Percentiles rank a stretch among this genome's conserved stretches.
These are phyloP conservation scores for Dactylonectria estremocensis DNA, from an alignment of 2,329 filamentous ascomycete genomes.

Conservation along the genomic window DNA sequence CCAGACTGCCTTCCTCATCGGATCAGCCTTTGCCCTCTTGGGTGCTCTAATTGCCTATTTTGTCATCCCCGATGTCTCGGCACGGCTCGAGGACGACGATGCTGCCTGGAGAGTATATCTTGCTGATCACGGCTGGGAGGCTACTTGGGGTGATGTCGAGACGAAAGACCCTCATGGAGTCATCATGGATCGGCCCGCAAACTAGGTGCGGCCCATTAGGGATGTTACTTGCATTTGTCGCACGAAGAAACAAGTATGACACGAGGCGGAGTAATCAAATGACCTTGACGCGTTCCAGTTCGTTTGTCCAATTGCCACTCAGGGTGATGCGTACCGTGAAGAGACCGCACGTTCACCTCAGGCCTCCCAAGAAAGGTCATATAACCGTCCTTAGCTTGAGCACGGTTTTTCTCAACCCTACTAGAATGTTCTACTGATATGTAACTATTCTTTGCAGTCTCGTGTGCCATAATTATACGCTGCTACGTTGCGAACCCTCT, in stretches of 20 bases:
- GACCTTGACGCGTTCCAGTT: too few species aligned
- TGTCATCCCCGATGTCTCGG: conserved; percentile 47
- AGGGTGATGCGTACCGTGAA: too few species aligned
- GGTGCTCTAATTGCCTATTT: conserved; percentile 54
- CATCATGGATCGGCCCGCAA: conserved; percentile 26
- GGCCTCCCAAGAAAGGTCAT: too few species aligned
- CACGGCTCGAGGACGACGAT: conserved; percentile 48
- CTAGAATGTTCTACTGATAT: too few species aligned
- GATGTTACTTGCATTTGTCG: not conserved
- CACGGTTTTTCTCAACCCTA: too few species aligned
- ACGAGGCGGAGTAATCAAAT: not conserved
- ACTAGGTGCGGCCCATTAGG: not conserved
- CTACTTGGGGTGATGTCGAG: conserved; percentile 48
- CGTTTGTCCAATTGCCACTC: too few species aligned
- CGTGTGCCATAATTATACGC: too few species aligned
- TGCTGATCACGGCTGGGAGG: conserved; percentile 48
- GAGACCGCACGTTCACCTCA: too few species aligned
- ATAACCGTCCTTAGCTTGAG: too few species aligned
- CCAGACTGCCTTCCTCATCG: conserved; percentile 66
- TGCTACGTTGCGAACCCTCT: too few species aligned
- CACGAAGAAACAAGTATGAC: not conserved
- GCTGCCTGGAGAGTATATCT: conserved; percentile 51
- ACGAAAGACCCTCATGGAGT: conserved; percentile 45
- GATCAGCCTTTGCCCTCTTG: conserved; percentile 62
- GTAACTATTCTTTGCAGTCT: too few species aligned